A percentile compares a stretch with the other conserved stretches of the same genome.
Evolutionary conservation across 805 yeast genomes (phyloP).

Genomic region (Metahyphopichia silvanorum): DNA sequence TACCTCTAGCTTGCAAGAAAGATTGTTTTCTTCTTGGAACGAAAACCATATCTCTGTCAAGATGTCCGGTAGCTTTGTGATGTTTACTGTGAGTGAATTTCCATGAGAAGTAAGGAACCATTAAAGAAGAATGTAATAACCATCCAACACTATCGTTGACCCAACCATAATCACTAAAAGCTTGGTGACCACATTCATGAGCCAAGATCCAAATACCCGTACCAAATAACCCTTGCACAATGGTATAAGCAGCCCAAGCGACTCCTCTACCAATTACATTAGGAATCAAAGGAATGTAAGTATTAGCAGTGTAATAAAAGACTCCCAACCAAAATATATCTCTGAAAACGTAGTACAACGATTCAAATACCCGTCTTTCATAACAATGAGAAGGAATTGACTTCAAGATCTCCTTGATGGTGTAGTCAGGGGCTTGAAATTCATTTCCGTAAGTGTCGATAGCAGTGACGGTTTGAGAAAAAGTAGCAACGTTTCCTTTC

Average conservation of each 20-base stretch:
- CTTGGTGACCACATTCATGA: constrained; percentile 90
- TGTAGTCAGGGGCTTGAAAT: constrained; percentile 69
- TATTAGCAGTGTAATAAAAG: constrained; percentile 52
- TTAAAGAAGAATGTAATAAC: constrained; percentile 71
- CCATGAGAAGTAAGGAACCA: constrained; percentile 90
- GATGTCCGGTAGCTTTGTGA: constrained; percentile 86
- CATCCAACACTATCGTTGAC: constrained; percentile 82
- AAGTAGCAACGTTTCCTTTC: constrained; percentile 42
- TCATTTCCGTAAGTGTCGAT: constrained; percentile 61
- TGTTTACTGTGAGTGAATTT: constrained; percentile 80
- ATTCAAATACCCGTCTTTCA: constrained; percentile 53
- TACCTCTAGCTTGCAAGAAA: constrained; percentile 39
- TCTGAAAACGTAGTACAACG: constrained; percentile 64
- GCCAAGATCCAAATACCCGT: constrained; percentile 86
- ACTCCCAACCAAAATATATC: constrained; percentile 52
- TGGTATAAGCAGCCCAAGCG: constrained; percentile 57
- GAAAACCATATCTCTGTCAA: constrained; percentile 80
- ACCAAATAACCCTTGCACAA: constrained; percentile 60
- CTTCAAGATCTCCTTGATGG: constrained; percentile 70
- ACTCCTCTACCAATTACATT: constrained; percentile 42
- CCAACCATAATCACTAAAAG: constrained; percentile 68
- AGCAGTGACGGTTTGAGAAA: constrained; percentile 31
- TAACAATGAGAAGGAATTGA: constrained; percentile 76
- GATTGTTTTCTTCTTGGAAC: constrained; percentile 68
- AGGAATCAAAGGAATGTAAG: constrained; percentile 50